Percentiles rank a stretch among this genome's conserved stretches.
These are phyloP conservation scores for Wickerhamomyces queroliae DNA, from an alignment of 805 yeast genomes.

Conservation along the genomic window DNA sequence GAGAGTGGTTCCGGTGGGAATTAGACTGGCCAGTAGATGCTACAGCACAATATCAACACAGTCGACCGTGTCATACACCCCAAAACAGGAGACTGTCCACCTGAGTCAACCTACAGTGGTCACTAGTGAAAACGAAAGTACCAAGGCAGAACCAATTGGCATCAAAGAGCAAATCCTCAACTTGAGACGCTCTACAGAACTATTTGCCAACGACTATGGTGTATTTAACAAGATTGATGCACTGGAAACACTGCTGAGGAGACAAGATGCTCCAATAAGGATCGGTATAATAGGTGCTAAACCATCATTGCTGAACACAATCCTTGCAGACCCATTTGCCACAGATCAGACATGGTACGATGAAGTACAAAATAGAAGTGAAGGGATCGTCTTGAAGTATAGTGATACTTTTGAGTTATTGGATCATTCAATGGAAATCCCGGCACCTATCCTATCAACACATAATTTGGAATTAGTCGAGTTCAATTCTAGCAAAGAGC, in stretches of 20 bases:
- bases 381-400: constrained; percentile 14
- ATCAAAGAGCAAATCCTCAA: constrained; percentile 10
- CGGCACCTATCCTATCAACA: constrained; percentile 19
- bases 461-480: constrained; percentile 23
- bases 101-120: not conserved
- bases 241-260: constrained; percentile 9
- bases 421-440: constrained; percentile 16
- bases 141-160: not conserved
- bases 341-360: constrained; percentile 26
- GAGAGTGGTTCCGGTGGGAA: not conserved
- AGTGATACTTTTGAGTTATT: constrained; percentile 16
- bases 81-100: not conserved
- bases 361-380: constrained; percentile 7
- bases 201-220: constrained; percentile 19
- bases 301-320: constrained; percentile 19
- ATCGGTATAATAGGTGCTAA: constrained; percentile 24
- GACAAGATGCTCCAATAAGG: constrained; percentile 16
- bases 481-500: constrained; percentile 4
- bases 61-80: not conserved
- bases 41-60: not conserved
- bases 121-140: not conserved
- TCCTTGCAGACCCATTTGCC: constrained; percentile 27
- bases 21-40: not conserved
- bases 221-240: constrained; percentile 21
- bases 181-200: constrained; percentile 8